Conservation (phyloP, 2,329 filamentous ascomycete genomes). For the Paraphaeosphaeria minitans region DNA sequence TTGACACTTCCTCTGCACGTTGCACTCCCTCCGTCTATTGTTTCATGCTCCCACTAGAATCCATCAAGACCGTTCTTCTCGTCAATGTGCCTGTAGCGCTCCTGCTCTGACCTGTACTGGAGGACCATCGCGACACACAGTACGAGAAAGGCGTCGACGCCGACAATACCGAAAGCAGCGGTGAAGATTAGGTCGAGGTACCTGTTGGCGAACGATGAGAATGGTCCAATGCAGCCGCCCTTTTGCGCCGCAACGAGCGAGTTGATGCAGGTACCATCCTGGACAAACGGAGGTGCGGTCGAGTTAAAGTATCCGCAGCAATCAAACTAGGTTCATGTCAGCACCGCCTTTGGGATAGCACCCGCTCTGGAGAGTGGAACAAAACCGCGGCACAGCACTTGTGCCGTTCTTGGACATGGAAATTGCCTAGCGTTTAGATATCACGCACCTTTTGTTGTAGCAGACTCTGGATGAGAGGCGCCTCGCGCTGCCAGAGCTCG, state of each 20-base stretch:
- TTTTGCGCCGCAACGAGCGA: slow-evolving; percentile 72
- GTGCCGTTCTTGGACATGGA: slow-evolving; percentile 6
- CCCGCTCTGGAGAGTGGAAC: slow-evolving; percentile 5
- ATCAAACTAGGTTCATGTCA: slow-evolving; percentile 62
- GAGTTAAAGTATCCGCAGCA: slow-evolving; percentile 83
- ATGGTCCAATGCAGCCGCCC: slow-evolving; percentile 70
- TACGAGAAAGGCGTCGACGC: slow-evolving; percentile 68
- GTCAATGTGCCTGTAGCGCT: slow-evolving; percentile 79
- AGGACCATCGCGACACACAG: slow-evolving; percentile 75
- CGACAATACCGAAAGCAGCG: slow-evolving; percentile 78
- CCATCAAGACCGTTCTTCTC: slow-evolving; percentile 64
- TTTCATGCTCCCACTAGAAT: slow-evolving; percentile 21
- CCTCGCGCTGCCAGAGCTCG: slow-evolving; percentile 64
- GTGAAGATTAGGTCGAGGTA: slow-evolving; percentile 81
- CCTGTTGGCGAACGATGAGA: slow-evolving; percentile 71
- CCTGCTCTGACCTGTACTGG: slow-evolving; percentile 80
- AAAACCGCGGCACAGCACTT: slow-evolving; percentile 14
- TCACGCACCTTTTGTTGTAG: slow-evolving; percentile 70
- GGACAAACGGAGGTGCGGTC: slow-evolving; percentile 73
- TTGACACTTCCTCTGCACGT: not conserved
- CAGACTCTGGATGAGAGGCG: slow-evolving; percentile 64
- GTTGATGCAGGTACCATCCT: slow-evolving; percentile 70
- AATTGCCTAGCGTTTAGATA: slow-evolving; percentile 12
- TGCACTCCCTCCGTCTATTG: not conserved
- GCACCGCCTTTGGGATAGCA: slow-evolving; percentile 20